Base-by-base conservation (phyloP, 768 basidiomycete species). In the Phaeolepiota aurea region DNA sequence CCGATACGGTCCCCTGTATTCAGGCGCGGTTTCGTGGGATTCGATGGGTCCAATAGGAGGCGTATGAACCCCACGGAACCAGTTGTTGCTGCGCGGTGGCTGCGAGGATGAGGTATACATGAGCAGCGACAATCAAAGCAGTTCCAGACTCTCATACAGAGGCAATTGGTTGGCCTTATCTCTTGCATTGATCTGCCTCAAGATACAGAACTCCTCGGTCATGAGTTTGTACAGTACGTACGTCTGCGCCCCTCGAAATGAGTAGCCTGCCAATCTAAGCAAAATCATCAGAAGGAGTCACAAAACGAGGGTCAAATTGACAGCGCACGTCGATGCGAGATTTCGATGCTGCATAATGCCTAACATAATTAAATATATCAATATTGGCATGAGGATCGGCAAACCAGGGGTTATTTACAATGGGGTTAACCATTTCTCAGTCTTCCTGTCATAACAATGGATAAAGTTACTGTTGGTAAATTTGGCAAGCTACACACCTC, bases 61-160 rank as follows among this genome's bases (percentile, higher is more conserved):
- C 73, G 74, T 42, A 98, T 76, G 58, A 98, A 94, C 4, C 88
- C 88, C 7, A 79, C 78, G 16, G 91, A 90, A 21, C 96, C 96
- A 11, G 88, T 97, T 4, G 96, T 93, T 9, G 93, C 90, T 35
- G 96, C 96, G 45, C 96, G 85, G 63, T 99, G 96, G 38, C 89
- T 93, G 48, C 30, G 41, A 48, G 41, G 41, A 44, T 34, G 42
- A 38, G 42, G 50, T 41, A 47, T 37, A 50, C 38, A 41, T 38
- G 33, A 35, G 37, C 33, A 18, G 37, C 48, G 33, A 49, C 36
- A 46, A 13, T 5, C 49, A 45, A 40, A 51, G 48, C 48, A 50
- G 43, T 38, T 25, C n/a, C n/a, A 48, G 50, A 45, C 44, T 40
- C 32, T 49, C 86, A 38, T 53, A 91, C 82, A 99, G 71, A 41